Base-by-base conservation (phyloP, 768 basidiomycete species). In the Sistotremastrum suecicum region DNA sequence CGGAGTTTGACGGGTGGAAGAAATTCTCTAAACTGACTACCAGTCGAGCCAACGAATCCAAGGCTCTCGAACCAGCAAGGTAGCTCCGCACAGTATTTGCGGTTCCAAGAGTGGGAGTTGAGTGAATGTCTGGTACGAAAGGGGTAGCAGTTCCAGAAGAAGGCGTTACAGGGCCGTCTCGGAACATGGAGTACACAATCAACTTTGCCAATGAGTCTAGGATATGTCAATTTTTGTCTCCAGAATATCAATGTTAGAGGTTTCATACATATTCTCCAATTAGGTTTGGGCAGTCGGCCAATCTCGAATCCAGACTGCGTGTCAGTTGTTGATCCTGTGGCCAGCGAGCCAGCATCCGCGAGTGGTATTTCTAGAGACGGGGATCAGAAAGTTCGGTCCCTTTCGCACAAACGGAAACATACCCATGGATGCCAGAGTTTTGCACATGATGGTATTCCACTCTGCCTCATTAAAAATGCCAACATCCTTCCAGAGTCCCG, bases 1-100 rank as follows among this genome's bases (percentile, higher is more conserved):
- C 88, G 2, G 84, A 84, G 56, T 88, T 90, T 7, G 80, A 80
- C 0, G 89, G 89, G 58, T 91, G 89, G 64, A 91, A 94, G 65
- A 89, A 90, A 46, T 79, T 80, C 60, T 94, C 90, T 30, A 79
- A 83, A 4, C 86, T 87, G 5, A 83, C 84, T 52, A 94, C 78
- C 50, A 94, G 65, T 59, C 80, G 80, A 7, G 77, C 78, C n/a
- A 94, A 64, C 5, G 87, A 84, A 58, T 91, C 88, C 46, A 94
- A 64, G 3, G 89, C 85, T 59, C 77, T 84, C 28, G 77, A 84
- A 8, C 90, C 90, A 9, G 72, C 90, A n/a, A 90, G 63, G 58
- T 80, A 88, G 3, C 72, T 72, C 34, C 68, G 70, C 30, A 72
- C 57, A 41, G 60, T 65, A 28, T 60, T 62, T 70, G 46, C 11